Base-by-base conservation (phyloP, 2,329 filamentous ascomycete species). In the Biscogniauxia marginata region DNA sequence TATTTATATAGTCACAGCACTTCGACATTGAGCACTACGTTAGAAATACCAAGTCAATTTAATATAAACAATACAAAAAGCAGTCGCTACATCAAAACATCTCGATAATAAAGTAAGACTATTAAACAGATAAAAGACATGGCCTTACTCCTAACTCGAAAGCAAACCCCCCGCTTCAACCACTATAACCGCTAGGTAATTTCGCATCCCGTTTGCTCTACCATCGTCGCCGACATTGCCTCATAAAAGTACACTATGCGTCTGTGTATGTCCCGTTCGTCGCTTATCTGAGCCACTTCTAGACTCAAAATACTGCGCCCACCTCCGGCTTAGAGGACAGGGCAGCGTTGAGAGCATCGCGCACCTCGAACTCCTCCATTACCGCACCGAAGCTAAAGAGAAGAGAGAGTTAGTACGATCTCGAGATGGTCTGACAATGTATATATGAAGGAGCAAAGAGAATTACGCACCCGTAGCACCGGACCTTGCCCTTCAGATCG, bases 401-500 rank as follows among this genome's bases (percentile, higher is more conserved):
- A n/a, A 13, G 11, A 11, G 30, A 16, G 3, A 16, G 25, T 69
- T 58, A 64, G 57, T 55, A 50, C 48, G n/a, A 19, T 22, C n/a
- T 8, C 46, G 3, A 52, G n/a, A n/a, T n/a, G n/a, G n/a, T n/a
- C n/a, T n/a, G n/a, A n/a, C n/a, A n/a, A n/a, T n/a, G n/a, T n/a
- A n/a, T n/a, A n/a, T n/a, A n/a, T n/a, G 22, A n/a, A 48, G 22
- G 6, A 24, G n/a, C n/a, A n/a, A 18, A 9, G 18, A 11, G 18
- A 24, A 21, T 21, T 43, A 82, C 88, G 68, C 76, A 93, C 90
- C 95, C 95, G 73, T 97, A 97, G 73, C 95, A 98, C 61, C 92
- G 84, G 56, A 96, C 86, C 75, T 96, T 97, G 55, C 82, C 82
- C 65, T 84, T 79, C 55, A 98, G 79, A 56, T 91, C 89, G 50